These are phyloP conservation scores for Solanum okadae DNA, from an alignment of 257 asterid genomes.

Conservation along the genomic window DNA sequence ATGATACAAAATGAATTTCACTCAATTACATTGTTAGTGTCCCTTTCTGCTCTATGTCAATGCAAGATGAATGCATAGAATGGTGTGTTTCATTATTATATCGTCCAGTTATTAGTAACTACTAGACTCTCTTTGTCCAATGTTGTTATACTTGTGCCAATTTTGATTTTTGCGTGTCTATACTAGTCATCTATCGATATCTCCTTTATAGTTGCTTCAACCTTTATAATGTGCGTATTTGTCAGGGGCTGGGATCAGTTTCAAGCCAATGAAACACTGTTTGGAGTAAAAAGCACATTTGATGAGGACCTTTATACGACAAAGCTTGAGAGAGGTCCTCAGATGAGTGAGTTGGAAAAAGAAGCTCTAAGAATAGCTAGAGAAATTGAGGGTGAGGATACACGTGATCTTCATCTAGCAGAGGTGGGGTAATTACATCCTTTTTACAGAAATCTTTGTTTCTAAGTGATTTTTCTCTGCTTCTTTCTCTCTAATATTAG, in stretches of 20 bases:
- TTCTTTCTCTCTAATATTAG: neutral
- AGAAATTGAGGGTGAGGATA: conserved; percentile 92
- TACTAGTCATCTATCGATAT: neutral
- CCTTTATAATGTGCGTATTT: neutral
- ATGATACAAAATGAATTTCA: neutral
- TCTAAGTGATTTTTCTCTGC: neutral
- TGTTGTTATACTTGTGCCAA: neutral
- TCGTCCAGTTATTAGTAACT: neutral
- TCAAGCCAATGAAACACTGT: conserved; percentile 70
- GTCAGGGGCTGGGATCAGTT: conserved; percentile 98
- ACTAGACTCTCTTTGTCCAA: neutral
- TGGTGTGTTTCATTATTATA: neutral
- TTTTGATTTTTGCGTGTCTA: neutral
- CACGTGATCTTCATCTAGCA: conserved; percentile 88
- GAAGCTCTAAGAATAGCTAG: conserved; percentile 78
- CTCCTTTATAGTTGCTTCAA: neutral
- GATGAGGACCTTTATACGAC: conserved; percentile 94
- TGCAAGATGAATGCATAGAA: neutral
- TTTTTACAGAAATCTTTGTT: neutral
- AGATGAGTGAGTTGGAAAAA: conserved; percentile 71
- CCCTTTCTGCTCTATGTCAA: neutral
- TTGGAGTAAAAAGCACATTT: conserved; percentile 95
- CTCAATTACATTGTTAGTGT: neutral
- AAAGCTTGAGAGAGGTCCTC: conserved; percentile 90
- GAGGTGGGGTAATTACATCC: conserved; percentile 44